Percentiles rank a stretch among this genome's conserved stretches.
phyloP scores from a whole-genome alignment of 139 green algal genomes.

The Microglena sp. region DNA sequence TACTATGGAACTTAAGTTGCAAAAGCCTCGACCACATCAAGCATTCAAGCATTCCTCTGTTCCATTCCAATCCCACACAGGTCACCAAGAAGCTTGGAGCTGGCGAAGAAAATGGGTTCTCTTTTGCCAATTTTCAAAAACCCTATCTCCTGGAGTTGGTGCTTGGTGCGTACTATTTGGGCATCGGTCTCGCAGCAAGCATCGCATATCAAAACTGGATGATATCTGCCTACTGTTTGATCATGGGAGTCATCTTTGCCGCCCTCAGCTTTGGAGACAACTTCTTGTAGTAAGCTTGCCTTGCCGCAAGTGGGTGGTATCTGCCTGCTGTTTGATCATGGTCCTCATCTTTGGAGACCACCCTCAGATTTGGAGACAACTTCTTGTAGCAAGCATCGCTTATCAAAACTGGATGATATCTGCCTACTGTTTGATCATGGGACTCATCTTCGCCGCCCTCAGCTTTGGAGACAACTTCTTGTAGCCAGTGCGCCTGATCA shows the following conservation, averaged over 20 bases:
- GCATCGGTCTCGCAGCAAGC: neutral
- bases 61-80: neutral
- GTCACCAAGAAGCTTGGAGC: constrained; percentile 9
- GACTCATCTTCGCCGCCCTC: no score
- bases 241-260: constrained; percentile 9
- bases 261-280: constrained; percentile 11
- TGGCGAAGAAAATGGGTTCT: neutral
- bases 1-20: neutral
- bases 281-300: constrained; percentile 10
- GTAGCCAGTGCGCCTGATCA: no score
- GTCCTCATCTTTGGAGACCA: no score
- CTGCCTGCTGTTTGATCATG: no score
- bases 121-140: constrained; percentile 4
- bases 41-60: neutral
- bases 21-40: constrained; percentile 40
- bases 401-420: no score
- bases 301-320: no score
- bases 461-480: no score
- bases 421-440: no score
- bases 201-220: neutral
- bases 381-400: no score
- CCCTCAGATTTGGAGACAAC: no score
- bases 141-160: constrained; percentile 8
- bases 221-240: neutral
- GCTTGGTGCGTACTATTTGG: neutral